A percentile compares a stretch with the other conserved stretches of the same genome.
phyloP scores from a whole-genome alignment of 78 protist genomes.

The Pelomyxa schiedti region DNA sequence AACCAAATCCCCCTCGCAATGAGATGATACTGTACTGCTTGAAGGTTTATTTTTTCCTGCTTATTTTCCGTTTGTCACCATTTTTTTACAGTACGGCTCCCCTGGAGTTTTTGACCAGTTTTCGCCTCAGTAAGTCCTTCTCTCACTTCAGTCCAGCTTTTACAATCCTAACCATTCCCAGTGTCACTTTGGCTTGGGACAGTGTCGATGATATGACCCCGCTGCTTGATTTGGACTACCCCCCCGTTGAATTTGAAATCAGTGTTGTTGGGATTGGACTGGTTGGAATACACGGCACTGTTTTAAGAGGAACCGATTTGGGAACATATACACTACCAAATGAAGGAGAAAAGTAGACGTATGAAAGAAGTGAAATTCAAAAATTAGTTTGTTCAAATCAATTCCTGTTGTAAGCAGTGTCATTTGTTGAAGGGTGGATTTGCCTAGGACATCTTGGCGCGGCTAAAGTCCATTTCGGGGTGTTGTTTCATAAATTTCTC shows the following conservation, averaged over 20 bases:
- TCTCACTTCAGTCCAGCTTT: neutral
- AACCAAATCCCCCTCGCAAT: neutral
- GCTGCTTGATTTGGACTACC: neutral
- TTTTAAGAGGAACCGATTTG: neutral
- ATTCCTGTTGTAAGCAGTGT: too few relatives aligned
- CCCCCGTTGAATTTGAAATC: neutral
- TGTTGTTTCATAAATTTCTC: slow-evolving; percentile 48
- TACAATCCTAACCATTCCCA: neutral
- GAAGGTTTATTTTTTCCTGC: too few relatives aligned
- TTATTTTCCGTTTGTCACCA: neutral
- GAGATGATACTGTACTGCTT: neutral
- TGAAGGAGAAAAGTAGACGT: too few relatives aligned
- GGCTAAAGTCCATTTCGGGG: slow-evolving; percentile 64
- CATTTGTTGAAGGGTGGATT: too few relatives aligned
- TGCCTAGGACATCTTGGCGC: slow-evolving; percentile 36
- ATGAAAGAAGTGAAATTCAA: too few relatives aligned
- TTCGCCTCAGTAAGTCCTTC: neutral
- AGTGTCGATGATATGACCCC: neutral
- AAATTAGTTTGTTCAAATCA: too few relatives aligned
- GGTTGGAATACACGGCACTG: neutral
- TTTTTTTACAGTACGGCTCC: neutral
- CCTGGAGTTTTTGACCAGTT: neutral
- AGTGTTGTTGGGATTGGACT: neutral
- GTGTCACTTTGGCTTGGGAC: neutral
- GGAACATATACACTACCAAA: neutral